phyloP scores from a whole-genome alignment of 2,329 filamentous ascomycete species.

The Cordyceps farinosa region DNA sequence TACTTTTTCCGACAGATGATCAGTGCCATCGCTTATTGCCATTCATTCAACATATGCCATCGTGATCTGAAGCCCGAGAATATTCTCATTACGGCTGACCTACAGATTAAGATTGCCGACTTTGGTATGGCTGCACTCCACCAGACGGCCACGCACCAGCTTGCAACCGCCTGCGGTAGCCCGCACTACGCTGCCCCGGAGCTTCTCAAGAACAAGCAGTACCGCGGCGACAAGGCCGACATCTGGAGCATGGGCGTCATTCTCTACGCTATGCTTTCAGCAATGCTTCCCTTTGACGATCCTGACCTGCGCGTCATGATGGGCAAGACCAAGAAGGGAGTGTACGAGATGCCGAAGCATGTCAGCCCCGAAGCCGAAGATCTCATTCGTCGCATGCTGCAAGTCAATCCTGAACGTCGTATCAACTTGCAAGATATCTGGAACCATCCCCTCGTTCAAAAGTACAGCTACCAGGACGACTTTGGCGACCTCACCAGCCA shows the following conservation, averaged over 20 bases:
- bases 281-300: conserved; percentile 77
- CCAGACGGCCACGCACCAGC: conserved; percentile 72
- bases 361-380: conserved; percentile 70
- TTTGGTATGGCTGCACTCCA: conserved; percentile 95
- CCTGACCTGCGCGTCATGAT: conserved; percentile 61
- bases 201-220: conserved; percentile 71
- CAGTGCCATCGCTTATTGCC: conserved; percentile 86
- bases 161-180: conserved; percentile 90
- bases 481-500: conserved; percentile 54
- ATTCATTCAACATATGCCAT: conserved; percentile 92
- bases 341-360: conserved; percentile 58
- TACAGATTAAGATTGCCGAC: conserved; percentile 88
- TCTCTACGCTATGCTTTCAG: conserved; percentile 81
- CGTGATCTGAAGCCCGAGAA: conserved; percentile 97
- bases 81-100: conserved; percentile 73
- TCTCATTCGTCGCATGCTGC: conserved; percentile 74
- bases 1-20: conserved; percentile 91
- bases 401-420: conserved; percentile 71
- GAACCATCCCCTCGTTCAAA: conserved; percentile 79
- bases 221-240: conserved; percentile 82
- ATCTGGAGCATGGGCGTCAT: conserved; percentile 95
- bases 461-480: conserved; percentile 74
- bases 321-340: conserved; percentile 54
- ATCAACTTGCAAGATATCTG: conserved; percentile 81
- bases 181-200: conserved; percentile 96